A percentile compares a stretch with the other conserved stretches of the same genome.
These are phyloP conservation scores for Ceratobasidium sp. DNA, from an alignment of 1,284 basidiomycete species.

Conservation along the genomic window DNA sequence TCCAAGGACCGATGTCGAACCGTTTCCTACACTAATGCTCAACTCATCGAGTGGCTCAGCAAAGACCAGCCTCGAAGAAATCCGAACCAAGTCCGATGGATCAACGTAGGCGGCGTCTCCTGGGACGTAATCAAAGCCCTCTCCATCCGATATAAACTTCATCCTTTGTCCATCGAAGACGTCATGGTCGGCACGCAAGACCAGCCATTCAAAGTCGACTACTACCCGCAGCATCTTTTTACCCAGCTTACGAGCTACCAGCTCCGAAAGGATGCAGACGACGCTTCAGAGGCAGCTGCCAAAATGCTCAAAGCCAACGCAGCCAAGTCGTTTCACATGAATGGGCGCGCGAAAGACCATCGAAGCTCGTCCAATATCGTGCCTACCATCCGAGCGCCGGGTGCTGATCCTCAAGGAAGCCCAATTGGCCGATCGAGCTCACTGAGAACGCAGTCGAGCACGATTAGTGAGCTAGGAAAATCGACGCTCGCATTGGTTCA, in stretches of 20 bases:
- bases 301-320: conserved; percentile 5
- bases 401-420: neutral
- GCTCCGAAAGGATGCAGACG: neutral
- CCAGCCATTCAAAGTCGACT: conserved; percentile 42
- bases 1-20: conserved; percentile 19
- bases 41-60: conserved; percentile 4
- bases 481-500: conserved; percentile 28
- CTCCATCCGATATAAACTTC: conserved; percentile 42
- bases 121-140: conserved; percentile 46
- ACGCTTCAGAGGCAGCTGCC: neutral
- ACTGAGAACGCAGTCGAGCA: conserved; percentile 12
- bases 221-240: conserved; percentile 44
- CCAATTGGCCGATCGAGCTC: conserved; percentile 17
- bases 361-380: neutral
- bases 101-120: conserved; percentile 45
- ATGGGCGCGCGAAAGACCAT: conserved; percentile 11
- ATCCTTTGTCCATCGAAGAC: conserved; percentile 43
- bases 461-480: conserved; percentile 24
- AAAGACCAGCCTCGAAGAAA: neutral
- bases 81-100: conserved; percentile 43
- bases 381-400: conserved; percentile 7
- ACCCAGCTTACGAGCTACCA: conserved; percentile 38
- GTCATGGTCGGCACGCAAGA: conserved; percentile 25
- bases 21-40: neutral
- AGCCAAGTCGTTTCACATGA: neutral